These are phyloP conservation scores for Suillus spraguei DNA, from an alignment of 768 basidiomycete genomes.

Conservation along the genomic window DNA sequence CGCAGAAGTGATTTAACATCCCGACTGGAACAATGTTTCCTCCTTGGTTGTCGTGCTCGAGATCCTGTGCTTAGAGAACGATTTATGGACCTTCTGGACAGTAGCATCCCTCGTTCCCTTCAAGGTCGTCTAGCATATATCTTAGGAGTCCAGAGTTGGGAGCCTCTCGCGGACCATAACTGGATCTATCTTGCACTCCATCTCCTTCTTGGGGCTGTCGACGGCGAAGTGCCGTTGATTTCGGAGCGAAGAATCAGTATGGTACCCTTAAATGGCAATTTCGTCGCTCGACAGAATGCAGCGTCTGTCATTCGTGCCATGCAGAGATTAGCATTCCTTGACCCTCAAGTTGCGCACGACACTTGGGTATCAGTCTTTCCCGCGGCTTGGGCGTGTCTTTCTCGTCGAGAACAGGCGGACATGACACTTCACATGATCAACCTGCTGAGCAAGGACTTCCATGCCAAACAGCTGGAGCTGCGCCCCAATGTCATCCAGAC, in stretches of 20 bases:
- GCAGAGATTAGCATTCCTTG: constrained; percentile 81
- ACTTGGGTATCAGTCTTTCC: constrained; percentile 90
- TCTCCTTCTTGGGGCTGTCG: constrained; percentile 79
- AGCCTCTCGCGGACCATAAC: constrained; percentile 85
- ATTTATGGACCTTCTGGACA: constrained; percentile 90
- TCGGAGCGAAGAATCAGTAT: constrained; percentile 42
- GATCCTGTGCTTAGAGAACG: constrained; percentile 77
- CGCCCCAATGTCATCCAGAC: constrained; percentile 94
- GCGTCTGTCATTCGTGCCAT: constrained; percentile 69
- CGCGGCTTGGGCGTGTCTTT: constrained; percentile 82
- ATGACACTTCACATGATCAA: constrained; percentile 88
- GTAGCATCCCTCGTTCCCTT: constrained; percentile 83
- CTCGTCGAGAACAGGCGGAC: constrained; percentile 85
- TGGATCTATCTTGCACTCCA: constrained; percentile 94
- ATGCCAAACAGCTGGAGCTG: constrained; percentile 83
- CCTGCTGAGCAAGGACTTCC: constrained; percentile 91
- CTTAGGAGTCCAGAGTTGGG: constrained; percentile 94
- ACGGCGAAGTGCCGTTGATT: constrained; percentile 44
- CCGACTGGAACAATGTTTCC: constrained; percentile 89
- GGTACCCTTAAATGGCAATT: constrained; percentile 35
- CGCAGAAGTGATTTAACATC: constrained; percentile 93
- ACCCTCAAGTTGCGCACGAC: constrained; percentile 74
- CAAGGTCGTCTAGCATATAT: constrained; percentile 86
- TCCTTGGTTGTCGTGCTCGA: constrained; percentile 86
- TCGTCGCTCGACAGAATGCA: constrained; percentile 47